A percentile compares a stretch with the other conserved stretches of the same genome.
Evolutionary conservation across 164 flowering plant genomes (phyloP).

Genomic region (Tinospora cordifolia): DNA sequence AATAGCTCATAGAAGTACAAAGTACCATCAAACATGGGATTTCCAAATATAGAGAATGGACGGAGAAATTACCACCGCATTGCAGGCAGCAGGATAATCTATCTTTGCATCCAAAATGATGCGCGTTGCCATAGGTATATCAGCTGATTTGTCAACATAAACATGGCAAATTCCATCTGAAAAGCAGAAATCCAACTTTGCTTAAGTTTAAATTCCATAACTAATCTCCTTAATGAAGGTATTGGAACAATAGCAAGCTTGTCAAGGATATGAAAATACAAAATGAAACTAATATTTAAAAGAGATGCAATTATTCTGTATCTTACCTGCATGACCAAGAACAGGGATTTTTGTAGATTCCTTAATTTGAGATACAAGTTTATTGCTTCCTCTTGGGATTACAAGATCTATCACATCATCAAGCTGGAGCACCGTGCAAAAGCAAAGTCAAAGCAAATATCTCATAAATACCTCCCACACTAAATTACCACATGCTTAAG

Average conservation of each 20-base stretch:
- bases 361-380: constrained; percentile 89
- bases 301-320: neutral
- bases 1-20: neutral
- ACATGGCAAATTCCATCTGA: constrained; percentile 99
- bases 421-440: constrained; percentile 44
- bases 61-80: constrained; percentile 66
- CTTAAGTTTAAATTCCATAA: constrained; percentile 4
- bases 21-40: neutral
- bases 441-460: constrained; percentile 1
- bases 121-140: constrained; percentile 64
- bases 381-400: constrained; percentile 98
- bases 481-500: neutral
- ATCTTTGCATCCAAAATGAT: constrained; percentile 85
- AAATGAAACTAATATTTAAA: neutral
- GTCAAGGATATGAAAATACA: neutral
- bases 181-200: constrained; percentile 19
- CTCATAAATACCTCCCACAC: neutral
- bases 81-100: constrained; percentile 98
- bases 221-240: neutral
- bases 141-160: constrained; percentile 81
- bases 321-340: constrained; percentile 95
- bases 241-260: neutral
- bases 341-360: constrained; percentile 93
- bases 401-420: constrained; percentile 99
- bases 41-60: neutral